Conservation (phyloP, 768 basidiomycete species). For the Ramaria sp. region DNA sequence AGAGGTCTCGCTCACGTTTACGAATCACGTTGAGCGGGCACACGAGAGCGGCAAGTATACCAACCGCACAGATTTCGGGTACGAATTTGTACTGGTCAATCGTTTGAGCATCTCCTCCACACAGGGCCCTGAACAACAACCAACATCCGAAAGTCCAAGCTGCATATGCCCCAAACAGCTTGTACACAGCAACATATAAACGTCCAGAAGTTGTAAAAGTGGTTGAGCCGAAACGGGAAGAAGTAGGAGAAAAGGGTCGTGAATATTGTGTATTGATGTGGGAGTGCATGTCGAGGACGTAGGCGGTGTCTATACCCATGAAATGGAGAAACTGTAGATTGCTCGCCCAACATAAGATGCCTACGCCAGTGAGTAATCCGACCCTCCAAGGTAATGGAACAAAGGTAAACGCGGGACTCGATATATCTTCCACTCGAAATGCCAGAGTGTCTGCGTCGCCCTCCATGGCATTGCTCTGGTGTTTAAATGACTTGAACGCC, state of each 20-base stretch:
- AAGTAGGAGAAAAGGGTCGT: neutral
- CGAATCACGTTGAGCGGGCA: slow-evolving; percentile 59
- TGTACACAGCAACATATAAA: slow-evolving; percentile 56
- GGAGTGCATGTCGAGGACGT: slow-evolving; percentile 50
- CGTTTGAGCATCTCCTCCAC: slow-evolving; percentile 40
- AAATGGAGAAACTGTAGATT: slow-evolving; percentile 79
- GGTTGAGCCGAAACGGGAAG: slow-evolving; percentile 11
- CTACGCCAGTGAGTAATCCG: slow-evolving; percentile 64
- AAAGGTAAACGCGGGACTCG: slow-evolving; percentile 13
- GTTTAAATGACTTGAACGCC: no score
- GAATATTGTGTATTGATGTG: slow-evolving; percentile 2
- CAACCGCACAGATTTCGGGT: slow-evolving; percentile 55
- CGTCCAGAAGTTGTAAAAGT: slow-evolving; percentile 26
- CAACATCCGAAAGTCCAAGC: slow-evolving; percentile 56
- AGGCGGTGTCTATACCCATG: slow-evolving; percentile 61
- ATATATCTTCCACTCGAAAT: slow-evolving; percentile 1
- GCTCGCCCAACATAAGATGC: slow-evolving; percentile 83
- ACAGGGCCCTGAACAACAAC: slow-evolving; percentile 52
- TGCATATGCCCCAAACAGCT: slow-evolving; percentile 50
- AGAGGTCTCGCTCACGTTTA: slow-evolving; percentile 63
- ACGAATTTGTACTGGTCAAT: slow-evolving; percentile 74
- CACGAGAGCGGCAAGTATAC: slow-evolving; percentile 43
- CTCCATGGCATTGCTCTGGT: slow-evolving; percentile 11
- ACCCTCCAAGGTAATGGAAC: slow-evolving; percentile 91
- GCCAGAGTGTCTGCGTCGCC: slow-evolving; percentile 8